A percentile compares a stretch with the other conserved stretches of the same genome.
Conservation (phyloP, 441 rosid species). For the Aquilaria agallochum region DNA sequence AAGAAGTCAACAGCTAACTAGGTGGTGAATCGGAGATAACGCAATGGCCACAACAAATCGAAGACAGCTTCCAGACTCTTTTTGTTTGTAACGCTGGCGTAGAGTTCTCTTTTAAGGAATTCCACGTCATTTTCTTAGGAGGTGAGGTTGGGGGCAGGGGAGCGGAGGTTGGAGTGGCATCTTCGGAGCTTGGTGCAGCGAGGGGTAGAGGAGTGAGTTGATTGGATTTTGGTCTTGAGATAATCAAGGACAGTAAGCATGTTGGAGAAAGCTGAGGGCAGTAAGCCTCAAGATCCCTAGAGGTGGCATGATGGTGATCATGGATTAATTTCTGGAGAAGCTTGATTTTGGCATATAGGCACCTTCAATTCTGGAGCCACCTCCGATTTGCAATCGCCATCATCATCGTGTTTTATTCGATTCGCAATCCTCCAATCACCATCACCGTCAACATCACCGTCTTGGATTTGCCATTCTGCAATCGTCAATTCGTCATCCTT, state of each 20-base stretch:
- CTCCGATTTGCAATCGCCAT: too few species aligned
- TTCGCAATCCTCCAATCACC: too few species aligned
- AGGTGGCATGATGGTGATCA: conserved; percentile 61
- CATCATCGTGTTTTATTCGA: too few species aligned
- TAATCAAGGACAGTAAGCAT: conserved; percentile 67
- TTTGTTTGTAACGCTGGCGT: conserved; percentile 46
- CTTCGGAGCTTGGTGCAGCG: conserved; percentile 47
- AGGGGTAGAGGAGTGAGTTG: conserved; percentile 16
- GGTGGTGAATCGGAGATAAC: too few species aligned
- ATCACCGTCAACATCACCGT: too few species aligned
- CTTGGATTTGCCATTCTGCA: too few species aligned
- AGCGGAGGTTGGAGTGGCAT: conserved; percentile 67
- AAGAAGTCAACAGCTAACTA: too few species aligned
- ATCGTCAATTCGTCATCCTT: too few species aligned
- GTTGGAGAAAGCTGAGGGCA: conserved; percentile 53
- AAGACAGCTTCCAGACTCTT: conserved; percentile 79
- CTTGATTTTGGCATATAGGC: conserved; percentile 58
- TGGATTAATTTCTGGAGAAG: conserved; percentile 63
- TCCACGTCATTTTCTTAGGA: conserved; percentile 36
- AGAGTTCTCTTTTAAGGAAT: conserved; percentile 44
- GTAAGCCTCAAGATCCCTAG: conserved; percentile 42
- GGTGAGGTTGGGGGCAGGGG: conserved; percentile 14
- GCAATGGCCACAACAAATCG: not conserved
- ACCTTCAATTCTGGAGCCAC: too few species aligned
- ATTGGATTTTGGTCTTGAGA: too few species aligned